phyloP scores from a whole-genome alignment of 495 filamentous ascomycete species.

The Penicillium herquei region DNA sequence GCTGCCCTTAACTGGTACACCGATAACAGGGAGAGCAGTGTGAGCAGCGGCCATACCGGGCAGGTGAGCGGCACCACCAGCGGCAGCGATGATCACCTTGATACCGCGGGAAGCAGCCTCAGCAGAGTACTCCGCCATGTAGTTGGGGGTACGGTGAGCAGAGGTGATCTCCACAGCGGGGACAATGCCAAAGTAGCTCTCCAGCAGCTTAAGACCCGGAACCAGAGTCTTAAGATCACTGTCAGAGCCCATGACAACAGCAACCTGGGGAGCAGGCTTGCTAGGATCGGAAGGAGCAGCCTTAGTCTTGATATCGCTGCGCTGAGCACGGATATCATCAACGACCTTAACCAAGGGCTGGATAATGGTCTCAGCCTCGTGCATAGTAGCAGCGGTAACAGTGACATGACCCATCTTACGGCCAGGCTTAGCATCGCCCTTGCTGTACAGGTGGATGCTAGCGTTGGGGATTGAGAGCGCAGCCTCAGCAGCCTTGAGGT shows the following conservation, averaged over 20 bases:
- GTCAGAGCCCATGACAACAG: conserved; percentile 94
- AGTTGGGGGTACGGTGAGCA: conserved; percentile 84
- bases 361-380: conserved; percentile 69
- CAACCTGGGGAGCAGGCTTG: conserved; percentile 60
- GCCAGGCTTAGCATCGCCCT: conserved; percentile 75
- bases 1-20: conserved; percentile 85
- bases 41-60: conserved; percentile 89
- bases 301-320: conserved; percentile 47
- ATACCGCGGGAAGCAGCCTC: conserved; percentile 66
- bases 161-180: conserved; percentile 83
- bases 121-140: conserved; percentile 75
- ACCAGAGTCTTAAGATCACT: conserved; percentile 81
- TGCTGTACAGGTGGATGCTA: conserved; percentile 87
- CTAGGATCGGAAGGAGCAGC: conserved; percentile 28
- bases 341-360: conserved; percentile 62
- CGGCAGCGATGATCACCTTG: conserved; percentile 92
- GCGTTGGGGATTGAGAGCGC: conserved; percentile 62
- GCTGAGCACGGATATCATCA: conserved; percentile 63
- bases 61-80: conserved; percentile 87
- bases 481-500: conserved; percentile 61
- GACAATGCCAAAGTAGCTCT: conserved; percentile 68
- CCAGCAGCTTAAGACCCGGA: conserved; percentile 72
- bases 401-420: conserved; percentile 97
- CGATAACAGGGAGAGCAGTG: conserved; percentile 88
- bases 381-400: conserved; percentile 64